Evolutionary conservation across 2,329 filamentous ascomycete genomes (phyloP), one percentile per base, ranked within the genome.

Genomic region (Aquanectria penicillioides): DNA sequence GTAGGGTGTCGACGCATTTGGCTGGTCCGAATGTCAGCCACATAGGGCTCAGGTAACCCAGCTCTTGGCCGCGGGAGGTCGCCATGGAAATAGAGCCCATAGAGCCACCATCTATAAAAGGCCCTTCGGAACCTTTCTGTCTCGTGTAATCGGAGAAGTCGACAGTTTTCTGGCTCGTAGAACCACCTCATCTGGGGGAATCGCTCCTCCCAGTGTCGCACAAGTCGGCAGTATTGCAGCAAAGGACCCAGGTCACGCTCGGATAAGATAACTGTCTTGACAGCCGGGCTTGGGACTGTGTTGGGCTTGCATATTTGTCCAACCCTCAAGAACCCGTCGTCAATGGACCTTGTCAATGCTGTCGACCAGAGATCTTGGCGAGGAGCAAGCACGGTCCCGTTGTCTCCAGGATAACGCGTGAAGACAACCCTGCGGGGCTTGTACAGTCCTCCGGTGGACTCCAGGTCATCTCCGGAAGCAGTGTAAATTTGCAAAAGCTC

Each of bases 61-160:
- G 71, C 53, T 8, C 74, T 73, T 4, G 77, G 77, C 22, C 74
- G 70, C 9, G 73, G 76, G 29, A 73, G 71, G 26, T 78, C 77
- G 10, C 78, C 78, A 41, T 86, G 83, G 57, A 85, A 85, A 59
- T 83, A 80, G 28, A 78, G 77, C 6, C 81, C 76, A 61, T 82
- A 86, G 4, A 83, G 74, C 82, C 83, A 85, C 83, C 83, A 86
- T 26, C 76, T 72, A 47, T 83, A 84, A 25, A 86, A 69, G 1
- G 81, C 83, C 59, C 77, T 76, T 5, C 84, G 79, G 47, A 85
- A 75, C 43, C 82, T 78, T n/a, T 70, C 62, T 23, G 74, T 74
- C 65, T 86, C 84, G 22, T 75, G 70, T 0, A 68, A 49, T 7
- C 71, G 70, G 6, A 86, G 74, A 31, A 74, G 75, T 13, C 83